phyloP scores from a whole-genome alignment of 2,329 filamentous ascomycete species.

The Fusarium sp. region DNA sequence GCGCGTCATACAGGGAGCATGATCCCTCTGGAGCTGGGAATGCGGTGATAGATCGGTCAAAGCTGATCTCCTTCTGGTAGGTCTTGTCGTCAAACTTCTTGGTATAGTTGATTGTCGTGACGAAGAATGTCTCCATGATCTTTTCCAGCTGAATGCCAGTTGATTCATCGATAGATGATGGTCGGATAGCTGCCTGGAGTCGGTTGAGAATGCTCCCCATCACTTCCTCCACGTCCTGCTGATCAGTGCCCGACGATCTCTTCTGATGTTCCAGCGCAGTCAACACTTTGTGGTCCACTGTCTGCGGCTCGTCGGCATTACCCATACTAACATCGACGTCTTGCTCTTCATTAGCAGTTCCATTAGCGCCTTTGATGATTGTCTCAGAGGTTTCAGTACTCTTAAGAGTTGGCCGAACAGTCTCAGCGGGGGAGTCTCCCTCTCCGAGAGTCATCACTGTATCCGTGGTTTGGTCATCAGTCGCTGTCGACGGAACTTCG shows the following conservation, averaged over 20 bases:
- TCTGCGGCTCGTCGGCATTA: conserved; percentile 47
- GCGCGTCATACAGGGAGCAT: conserved; percentile 81
- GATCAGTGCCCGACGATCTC: conserved; percentile 67
- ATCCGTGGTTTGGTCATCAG: conserved; percentile 40
- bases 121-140: conserved; percentile 77
- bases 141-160: conserved; percentile 83
- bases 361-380: conserved; percentile 8
- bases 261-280: conserved; percentile 59
- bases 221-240: conserved; percentile 97
- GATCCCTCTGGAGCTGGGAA: conserved; percentile 61
- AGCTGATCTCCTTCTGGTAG: conserved; percentile 58
- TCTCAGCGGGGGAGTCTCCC: conserved; percentile 22
- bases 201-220: conserved; percentile 93
- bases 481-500: conserved; percentile 30
- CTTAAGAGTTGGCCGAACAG: neutral
- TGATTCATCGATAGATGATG: conserved; percentile 68
- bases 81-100: conserved; percentile 59
- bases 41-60: conserved; percentile 72
- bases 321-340: conserved; percentile 43
- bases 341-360: neutral
- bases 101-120: conserved; percentile 69
- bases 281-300: conserved; percentile 59
- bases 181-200: conserved; percentile 86
- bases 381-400: neutral
- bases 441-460: conserved; percentile 36